A percentile compares a stretch with the other conserved stretches of the same genome.
phyloP scores from a whole-genome alignment of 441 rosid species.

The Bocquillonia castaneifolia region DNA sequence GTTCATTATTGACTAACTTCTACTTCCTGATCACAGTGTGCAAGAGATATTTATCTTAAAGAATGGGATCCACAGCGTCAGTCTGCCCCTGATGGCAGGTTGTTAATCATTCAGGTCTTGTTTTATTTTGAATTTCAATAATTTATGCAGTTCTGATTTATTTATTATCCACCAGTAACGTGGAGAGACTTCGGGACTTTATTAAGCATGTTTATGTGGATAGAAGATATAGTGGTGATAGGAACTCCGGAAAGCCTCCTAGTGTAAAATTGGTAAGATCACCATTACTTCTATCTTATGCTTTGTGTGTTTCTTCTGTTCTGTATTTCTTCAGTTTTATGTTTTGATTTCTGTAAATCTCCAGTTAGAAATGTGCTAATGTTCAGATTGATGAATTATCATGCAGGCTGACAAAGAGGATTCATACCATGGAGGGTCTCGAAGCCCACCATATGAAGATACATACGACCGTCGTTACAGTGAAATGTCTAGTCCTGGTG shows the following conservation, averaged over 20 bases:
- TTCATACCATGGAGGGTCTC: constrained; percentile 63
- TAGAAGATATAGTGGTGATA: constrained; percentile 70
- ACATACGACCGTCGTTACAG: constrained; percentile 56
- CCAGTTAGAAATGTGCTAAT: constrained; percentile 3
- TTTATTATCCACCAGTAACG: constrained; percentile 52
- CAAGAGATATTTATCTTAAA: constrained; percentile 76
- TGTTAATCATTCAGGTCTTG: constrained; percentile 17
- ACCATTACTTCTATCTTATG: constrained; percentile 5
- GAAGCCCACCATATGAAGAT: constrained; percentile 83
- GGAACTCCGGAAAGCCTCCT: constrained; percentile 72
- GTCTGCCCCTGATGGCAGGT: constrained; percentile 85
- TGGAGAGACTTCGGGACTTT: constrained; percentile 75
- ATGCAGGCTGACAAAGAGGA: constrained; percentile 76
- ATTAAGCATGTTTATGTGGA: constrained; percentile 89
- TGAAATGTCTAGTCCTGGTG: constrained; percentile 83
- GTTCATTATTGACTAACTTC: constrained; percentile 8
- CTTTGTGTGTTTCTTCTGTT: constrained; percentile 1
- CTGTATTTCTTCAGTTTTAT: background rate
- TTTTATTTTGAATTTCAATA: constrained; percentile 12
- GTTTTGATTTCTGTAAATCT: constrained; percentile 6
- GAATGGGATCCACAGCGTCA: constrained; percentile 84
- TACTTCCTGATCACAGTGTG: constrained; percentile 46
- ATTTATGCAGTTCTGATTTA: constrained; percentile 27
- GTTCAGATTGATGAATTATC: constrained; percentile 16
- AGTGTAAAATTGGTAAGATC: constrained; percentile 53